Conservation (phyloP, 129 eudicot genomes). For the Pittosporum tobira region DNA sequence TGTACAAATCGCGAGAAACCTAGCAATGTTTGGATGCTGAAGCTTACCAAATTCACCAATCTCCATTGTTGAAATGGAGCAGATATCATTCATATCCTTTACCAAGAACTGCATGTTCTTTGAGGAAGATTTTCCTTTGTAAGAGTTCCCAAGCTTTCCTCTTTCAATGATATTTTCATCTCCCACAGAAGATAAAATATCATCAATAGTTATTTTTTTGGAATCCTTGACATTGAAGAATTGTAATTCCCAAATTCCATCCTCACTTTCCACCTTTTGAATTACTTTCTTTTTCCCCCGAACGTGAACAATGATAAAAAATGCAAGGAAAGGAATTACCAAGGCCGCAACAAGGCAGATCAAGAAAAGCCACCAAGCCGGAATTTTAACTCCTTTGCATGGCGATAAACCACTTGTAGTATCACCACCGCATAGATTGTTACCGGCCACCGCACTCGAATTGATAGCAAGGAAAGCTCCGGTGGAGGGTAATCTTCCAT, state of each 20-base stretch:
- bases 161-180: constrained; percentile 26
- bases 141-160: constrained; percentile 23
- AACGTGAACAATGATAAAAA: constrained; percentile 26
- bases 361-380: constrained; percentile 30
- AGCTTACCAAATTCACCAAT: constrained; percentile 30
- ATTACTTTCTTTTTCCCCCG: constrained; percentile 18
- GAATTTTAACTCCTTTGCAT: constrained; percentile 30
- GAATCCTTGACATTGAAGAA: constrained; percentile 32
- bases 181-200: constrained; percentile 25
- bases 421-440: constrained; percentile 58
- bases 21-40: constrained; percentile 45
- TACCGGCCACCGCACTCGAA: constrained; percentile 47
- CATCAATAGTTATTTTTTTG: constrained; percentile 22
- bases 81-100: constrained; percentile 21
- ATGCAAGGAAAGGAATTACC: neutral
- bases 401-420: constrained; percentile 37
- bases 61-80: constrained; percentile 12
- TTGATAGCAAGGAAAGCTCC: constrained; percentile 71
- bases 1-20: constrained; percentile 38
- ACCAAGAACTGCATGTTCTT: constrained; percentile 30
- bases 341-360: constrained; percentile 20
- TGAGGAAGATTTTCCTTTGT: constrained; percentile 14
- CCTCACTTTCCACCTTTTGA: constrained; percentile 35
- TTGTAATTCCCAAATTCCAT: constrained; percentile 57
- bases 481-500: constrained; percentile 60